Evolutionary conservation across 2,329 filamentous ascomycete genomes (phyloP), one percentile per base, ranked within the genome.

Genomic region (Microcyclospora pomicola): DNA sequence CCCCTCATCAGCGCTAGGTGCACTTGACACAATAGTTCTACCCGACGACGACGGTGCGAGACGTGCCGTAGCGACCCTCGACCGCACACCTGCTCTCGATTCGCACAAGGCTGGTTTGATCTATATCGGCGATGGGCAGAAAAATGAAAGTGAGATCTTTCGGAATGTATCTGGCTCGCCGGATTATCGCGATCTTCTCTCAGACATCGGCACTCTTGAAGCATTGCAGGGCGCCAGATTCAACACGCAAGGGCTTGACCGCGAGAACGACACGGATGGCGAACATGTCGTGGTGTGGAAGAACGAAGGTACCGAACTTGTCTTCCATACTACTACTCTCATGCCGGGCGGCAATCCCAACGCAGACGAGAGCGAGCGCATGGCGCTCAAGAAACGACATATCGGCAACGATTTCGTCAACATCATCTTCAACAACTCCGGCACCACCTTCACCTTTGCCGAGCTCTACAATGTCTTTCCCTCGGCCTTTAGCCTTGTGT

Each of bases 341-440:
- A 98, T 98, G 91, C 91, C 91, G 1, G 94, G 85, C 9, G 19
- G 19, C 19, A 24, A 24, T 24, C 5, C 19, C 19, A 74, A 92
- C 54, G 76, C 85, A 38, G 71, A 75, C 24, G 86, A 94, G 50
- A 56, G 60, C 53, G 77, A 80, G 44, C 49, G 50, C 16, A 49
- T 51, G 5, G 49, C 46, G 31, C 72, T 76, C 58, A 98, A 98
- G 66, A 98, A 98, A 62, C 73, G 78, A 2, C 92, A 96, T 54
- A 91, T 96, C 43, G 91, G 91, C 41, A 98, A 98, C 55, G 91
- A 96, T 59, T 93, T 84, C 58, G 91, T 98, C 55, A 96, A 94
- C 56, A 93, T 98, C 49, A 80, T 98, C 41, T 98, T 92, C 70
- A 98, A 98, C 58, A 85, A 93, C 53, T 95, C 87, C 2, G 88